Evolutionary conservation across 179 eudicot species (phyloP).

Genomic region (Drosera spatulata): DNA sequence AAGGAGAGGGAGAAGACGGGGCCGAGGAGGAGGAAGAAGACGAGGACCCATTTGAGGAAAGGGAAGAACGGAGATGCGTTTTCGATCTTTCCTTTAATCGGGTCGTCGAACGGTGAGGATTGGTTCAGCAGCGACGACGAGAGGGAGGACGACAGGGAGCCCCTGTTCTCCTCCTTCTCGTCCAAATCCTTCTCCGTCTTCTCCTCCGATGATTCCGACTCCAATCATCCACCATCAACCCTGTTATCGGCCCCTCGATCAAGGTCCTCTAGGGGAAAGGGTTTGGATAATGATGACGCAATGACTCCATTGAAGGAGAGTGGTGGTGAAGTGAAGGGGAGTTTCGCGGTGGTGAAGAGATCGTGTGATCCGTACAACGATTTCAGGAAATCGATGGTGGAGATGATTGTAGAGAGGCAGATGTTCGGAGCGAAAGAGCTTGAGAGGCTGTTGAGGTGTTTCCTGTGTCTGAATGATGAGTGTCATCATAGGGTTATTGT

Average conservation of each 20-base stretch:
- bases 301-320: too few relatives aligned
- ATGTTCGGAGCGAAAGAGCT: conserved; percentile 54
- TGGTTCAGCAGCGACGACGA: conserved; percentile 14
- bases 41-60: background rate
- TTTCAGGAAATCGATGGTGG: conserved; percentile 74
- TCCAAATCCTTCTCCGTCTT: conserved; percentile 1
- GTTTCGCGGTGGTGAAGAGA: conserved; percentile 67
- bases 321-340: conserved; percentile 32
- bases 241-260: background rate
- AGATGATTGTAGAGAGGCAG: conserved; percentile 78
- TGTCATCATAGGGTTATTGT: conserved; percentile 51
- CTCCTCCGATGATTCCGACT: conserved; percentile 3
- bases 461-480: conserved; percentile 45
- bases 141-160: conserved; percentile 10
- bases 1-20: background rate
- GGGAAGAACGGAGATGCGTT: background rate
- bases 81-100: background rate
- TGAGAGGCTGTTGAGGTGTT: conserved; percentile 63
- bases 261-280: too few relatives aligned
- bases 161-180: conserved; percentile 3
- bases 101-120: conserved; percentile 1
- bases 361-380: conserved; percentile 71
- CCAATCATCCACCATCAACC: background rate
- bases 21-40: background rate
- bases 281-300: too few relatives aligned